Conservation (phyloP, 2,329 filamentous ascomycete genomes). For the Cytospora schulzeri region DNA sequence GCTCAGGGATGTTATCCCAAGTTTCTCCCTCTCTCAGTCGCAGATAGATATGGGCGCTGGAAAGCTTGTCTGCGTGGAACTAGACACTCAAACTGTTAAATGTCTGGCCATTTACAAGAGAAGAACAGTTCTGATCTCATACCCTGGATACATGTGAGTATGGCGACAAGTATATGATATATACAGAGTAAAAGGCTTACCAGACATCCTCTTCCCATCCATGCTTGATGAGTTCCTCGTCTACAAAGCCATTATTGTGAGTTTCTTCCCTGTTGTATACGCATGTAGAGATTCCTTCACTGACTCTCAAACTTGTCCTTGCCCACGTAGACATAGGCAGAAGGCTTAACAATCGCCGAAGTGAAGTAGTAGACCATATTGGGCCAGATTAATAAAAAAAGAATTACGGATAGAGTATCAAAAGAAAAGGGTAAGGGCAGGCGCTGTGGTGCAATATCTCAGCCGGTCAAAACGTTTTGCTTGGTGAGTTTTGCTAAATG, state of each 20-base stretch:
- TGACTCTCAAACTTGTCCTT: constrained; percentile 99
- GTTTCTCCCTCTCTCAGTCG: constrained; percentile 75
- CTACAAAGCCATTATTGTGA: constrained; percentile 49
- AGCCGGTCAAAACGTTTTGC: background rate
- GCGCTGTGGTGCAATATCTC: background rate
- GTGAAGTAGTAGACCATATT: constrained; percentile 95
- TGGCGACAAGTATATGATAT: background rate
- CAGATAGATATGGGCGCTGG: constrained; percentile 94
- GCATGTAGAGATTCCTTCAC: constrained; percentile 39
- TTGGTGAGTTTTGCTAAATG: background rate
- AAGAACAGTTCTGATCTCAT: constrained; percentile 29
- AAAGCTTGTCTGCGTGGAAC: constrained; percentile 98
- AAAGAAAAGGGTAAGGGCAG: background rate
- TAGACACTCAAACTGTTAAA: constrained; percentile 38
- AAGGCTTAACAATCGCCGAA: constrained; percentile 77
- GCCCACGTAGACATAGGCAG: constrained; percentile 91
- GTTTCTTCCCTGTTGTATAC: constrained; percentile 24
- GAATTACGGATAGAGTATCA: background rate
- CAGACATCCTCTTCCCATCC: constrained; percentile 96
- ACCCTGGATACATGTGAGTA: constrained; percentile 35
- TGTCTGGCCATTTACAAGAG: background rate
- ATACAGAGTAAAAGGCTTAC: constrained; percentile 47
- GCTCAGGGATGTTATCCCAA: constrained; percentile 80
- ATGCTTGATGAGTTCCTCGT: constrained; percentile 93
- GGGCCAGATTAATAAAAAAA: constrained; percentile 26